Evolutionary conservation across 108 stramenopile genomes (phyloP).

Genomic region (Parietichytrium sp.): DNA sequence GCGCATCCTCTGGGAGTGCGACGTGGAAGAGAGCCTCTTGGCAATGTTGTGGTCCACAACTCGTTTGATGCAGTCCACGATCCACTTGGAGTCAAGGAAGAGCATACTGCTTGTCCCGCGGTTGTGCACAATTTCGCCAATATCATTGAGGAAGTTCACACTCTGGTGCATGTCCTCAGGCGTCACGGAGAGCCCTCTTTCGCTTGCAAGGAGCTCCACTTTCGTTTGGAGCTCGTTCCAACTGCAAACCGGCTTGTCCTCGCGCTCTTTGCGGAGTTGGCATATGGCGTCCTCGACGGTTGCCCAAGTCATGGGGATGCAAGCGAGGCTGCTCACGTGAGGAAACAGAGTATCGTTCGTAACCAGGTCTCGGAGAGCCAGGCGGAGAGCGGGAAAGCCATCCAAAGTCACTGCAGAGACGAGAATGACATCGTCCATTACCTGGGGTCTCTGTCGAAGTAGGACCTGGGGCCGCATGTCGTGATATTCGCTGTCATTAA

Average conservation of each 20-base stretch:
- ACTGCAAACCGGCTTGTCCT: neutral
- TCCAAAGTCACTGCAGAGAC: neutral
- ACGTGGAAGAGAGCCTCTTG: too few species aligned
- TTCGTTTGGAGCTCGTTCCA: neutral
- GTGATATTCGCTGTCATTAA: neutral
- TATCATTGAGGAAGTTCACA: constrained; percentile 23
- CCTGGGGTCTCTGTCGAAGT: neutral
- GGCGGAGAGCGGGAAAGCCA: neutral
- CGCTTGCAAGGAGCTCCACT: neutral
- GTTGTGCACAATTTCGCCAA: constrained; percentile 21
- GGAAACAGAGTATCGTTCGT: constrained; percentile 3
- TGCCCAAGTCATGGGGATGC: constrained; percentile 1
- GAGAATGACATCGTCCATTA: neutral
- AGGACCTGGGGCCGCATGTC: constrained; percentile 21
- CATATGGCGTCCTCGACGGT: constrained; percentile 6
- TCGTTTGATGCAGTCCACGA: constrained; percentile 21
- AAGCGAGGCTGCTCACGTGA: neutral
- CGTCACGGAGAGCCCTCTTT: neutral
- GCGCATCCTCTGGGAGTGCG: too few species aligned
- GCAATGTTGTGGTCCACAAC: constrained; percentile 20
- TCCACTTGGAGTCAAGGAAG: neutral
- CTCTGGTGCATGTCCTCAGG: neutral
- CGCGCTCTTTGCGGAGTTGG: neutral
- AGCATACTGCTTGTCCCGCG: constrained; percentile 8
- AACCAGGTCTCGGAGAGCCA: neutral